Evolutionary conservation across 495 filamentous ascomycete genomes (phyloP), one percentile per base, ranked within the genome.

Genomic region (Aspergillus wentii): DNA sequence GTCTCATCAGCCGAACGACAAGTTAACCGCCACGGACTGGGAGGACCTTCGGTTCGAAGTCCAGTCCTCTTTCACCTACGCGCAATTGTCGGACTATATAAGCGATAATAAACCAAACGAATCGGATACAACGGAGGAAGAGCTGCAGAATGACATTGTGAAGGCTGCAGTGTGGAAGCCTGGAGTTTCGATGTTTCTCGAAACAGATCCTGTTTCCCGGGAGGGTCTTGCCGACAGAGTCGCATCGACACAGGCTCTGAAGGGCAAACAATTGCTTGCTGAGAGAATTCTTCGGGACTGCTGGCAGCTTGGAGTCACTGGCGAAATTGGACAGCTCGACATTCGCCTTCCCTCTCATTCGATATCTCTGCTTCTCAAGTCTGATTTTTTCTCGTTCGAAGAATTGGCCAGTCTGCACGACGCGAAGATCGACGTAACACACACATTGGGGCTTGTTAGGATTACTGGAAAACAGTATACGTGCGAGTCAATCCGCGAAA

Each of bases 271-370:
- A 0, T 27, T 52, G 1, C 34, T 71, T 8, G 56, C 58, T 22
- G 59, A 69, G 26, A 56, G 30, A 14, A 64, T 75, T 20, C 48
- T 72, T 32, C 56, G 65, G 9, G 59, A 66, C 14, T 63, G 56
- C 37, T 75, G 71, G 71, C 40, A 67, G 16, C 36, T 75, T 19
- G 59, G 47, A 6, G 33, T 64, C 11, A 28, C 28, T n/a, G 48
- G 54, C 17, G 64, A 71, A 35, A 23, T 62, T 25, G 71, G 71
- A 8, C 62, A 66, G 37, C 16, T 72, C 18, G 68, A 72, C 18
- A 54, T 74, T 11, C 50, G 36, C 9, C 30, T 73, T 10, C 48
- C 54, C 19, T 37, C 48, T 20, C 35, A 38, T 22, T 39, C 37
- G 4, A 31, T 66, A 13, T 42, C 45, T 6, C 31, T 70, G 23